Conservation (phyloP, 805 yeast genomes). For the Lipomyces lipofer region DNA sequence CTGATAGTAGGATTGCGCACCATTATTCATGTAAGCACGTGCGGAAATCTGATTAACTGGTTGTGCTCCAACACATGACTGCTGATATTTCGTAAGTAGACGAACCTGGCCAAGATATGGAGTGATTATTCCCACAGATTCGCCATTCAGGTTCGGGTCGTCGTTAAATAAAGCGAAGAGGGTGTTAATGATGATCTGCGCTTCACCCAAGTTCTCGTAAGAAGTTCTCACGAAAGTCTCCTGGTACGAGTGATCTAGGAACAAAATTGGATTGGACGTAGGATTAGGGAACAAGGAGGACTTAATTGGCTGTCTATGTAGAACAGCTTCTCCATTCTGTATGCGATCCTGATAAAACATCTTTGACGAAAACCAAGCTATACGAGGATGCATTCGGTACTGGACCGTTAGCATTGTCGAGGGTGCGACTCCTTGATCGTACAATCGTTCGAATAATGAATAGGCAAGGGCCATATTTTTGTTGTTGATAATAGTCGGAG, state of each 20-base stretch:
- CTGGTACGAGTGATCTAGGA: neutral
- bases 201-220: neutral
- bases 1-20: slow-evolving; percentile 43
- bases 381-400: slow-evolving; percentile 95
- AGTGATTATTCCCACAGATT: slow-evolving; percentile 75
- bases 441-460: slow-evolving; percentile 91
- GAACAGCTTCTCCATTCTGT: slow-evolving; percentile 73
- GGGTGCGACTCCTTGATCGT: slow-evolving; percentile 55
- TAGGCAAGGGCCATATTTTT: slow-evolving; percentile 78
- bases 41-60: too few relatives aligned
- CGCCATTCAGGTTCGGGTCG: neutral
- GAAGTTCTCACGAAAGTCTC: neutral
- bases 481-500: slow-evolving; percentile 93
- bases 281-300: neutral
- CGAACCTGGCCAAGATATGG: slow-evolving; percentile 88
- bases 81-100: neutral
- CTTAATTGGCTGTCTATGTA: slow-evolving; percentile 28
- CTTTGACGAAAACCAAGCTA: slow-evolving; percentile 78
- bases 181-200: neutral
- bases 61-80: too few relatives aligned
- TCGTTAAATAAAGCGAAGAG: neutral
- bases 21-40: neutral
- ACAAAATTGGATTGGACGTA: neutral
- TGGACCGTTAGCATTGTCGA: slow-evolving; percentile 81
- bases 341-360: slow-evolving; percentile 75